Conservation (phyloP, 257 asterid species). For the Phtheirospermum japonicum region DNA sequence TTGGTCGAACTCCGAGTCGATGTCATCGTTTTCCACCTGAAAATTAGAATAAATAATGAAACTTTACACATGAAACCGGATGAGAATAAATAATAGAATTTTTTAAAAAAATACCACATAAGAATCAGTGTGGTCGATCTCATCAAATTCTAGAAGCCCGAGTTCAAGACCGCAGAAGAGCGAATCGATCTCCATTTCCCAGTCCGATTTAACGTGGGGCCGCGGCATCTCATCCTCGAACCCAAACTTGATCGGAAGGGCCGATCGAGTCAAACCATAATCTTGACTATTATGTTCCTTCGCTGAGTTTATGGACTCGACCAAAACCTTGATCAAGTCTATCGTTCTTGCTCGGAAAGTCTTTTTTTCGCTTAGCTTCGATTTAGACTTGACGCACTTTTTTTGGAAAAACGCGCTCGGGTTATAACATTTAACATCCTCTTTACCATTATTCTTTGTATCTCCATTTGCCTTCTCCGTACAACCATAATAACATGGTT, state of each 20-base stretch:
- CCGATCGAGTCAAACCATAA: constrained; percentile 14
- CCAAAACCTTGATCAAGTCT: constrained; percentile 40
- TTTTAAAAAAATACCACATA: constrained; percentile 38
- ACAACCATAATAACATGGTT: no score
- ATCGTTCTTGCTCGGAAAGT: not conserved
- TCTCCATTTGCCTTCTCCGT: not conserved
- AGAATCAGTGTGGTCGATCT: constrained; percentile 23
- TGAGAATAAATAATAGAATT: no score
- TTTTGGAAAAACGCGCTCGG: not conserved
- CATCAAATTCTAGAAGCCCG: constrained; percentile 33
- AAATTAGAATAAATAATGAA: constrained; percentile 1
- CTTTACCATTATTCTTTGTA: constrained; percentile 1
- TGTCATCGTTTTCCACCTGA: constrained; percentile 37
- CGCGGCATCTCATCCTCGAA: constrained; percentile 53
- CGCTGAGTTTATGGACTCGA: constrained; percentile 36
- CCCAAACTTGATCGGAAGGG: constrained; percentile 45
- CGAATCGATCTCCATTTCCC: constrained; percentile 44
- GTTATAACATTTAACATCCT: not conserved
- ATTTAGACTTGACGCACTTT: constrained; percentile 13
- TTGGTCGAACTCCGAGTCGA: constrained; percentile 20
- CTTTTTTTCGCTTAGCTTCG: constrained; percentile 14
- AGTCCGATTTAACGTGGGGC: constrained; percentile 42
- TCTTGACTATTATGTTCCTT: constrained; percentile 19
- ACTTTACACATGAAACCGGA: not conserved
- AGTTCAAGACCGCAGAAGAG: constrained; percentile 51